Percentiles rank a stretch among this genome's conserved stretches.
Conservation (phyloP, 1,284 basidiomycete genomes). For the Heliocybe sulcata region DNA sequence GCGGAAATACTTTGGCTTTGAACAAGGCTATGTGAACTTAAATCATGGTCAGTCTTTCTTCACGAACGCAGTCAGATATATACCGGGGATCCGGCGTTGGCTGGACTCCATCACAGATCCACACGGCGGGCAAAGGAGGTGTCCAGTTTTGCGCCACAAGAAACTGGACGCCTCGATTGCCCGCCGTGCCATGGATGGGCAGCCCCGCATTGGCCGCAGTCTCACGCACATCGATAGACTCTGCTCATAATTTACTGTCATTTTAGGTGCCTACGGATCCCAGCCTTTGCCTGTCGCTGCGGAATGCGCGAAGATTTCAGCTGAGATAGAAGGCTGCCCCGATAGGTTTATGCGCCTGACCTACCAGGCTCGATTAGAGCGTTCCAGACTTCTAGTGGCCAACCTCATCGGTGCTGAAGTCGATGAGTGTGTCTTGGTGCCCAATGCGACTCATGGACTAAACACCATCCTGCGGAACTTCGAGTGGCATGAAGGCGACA, state of each 20-base stretch:
- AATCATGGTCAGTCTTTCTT: conserved; percentile 44
- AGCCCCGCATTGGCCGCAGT: too few relatives aligned
- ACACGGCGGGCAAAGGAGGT: too few relatives aligned
- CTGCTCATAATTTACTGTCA: too few relatives aligned
- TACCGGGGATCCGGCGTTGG: too few relatives aligned
- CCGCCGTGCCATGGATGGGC: too few relatives aligned
- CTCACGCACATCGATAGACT: too few relatives aligned
- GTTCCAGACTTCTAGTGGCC: conserved; percentile 45
- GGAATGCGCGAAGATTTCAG: conserved; percentile 35
- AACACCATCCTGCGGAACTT: conserved; percentile 64
- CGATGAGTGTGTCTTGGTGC: conserved; percentile 63
- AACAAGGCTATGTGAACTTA: conserved; percentile 53
- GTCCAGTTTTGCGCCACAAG: too few relatives aligned
- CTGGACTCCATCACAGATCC: too few relatives aligned
- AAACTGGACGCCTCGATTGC: too few relatives aligned
- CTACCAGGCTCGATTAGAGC: conserved; percentile 30
- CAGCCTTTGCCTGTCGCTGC: conserved; percentile 53
- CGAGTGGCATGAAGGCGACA: conserved; percentile 41
- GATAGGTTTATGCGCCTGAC: conserved; percentile 53
- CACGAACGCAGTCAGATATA: too few relatives aligned
- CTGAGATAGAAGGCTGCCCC: conserved; percentile 50
- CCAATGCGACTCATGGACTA: conserved; percentile 62
- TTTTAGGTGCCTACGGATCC: conserved; percentile 63
- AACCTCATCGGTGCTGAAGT: conserved; percentile 50
- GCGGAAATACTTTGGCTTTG: conserved; percentile 52